phyloP scores from a whole-genome alignment of 2,329 filamentous ascomycete species.

The Chaetomium globosum region DNA sequence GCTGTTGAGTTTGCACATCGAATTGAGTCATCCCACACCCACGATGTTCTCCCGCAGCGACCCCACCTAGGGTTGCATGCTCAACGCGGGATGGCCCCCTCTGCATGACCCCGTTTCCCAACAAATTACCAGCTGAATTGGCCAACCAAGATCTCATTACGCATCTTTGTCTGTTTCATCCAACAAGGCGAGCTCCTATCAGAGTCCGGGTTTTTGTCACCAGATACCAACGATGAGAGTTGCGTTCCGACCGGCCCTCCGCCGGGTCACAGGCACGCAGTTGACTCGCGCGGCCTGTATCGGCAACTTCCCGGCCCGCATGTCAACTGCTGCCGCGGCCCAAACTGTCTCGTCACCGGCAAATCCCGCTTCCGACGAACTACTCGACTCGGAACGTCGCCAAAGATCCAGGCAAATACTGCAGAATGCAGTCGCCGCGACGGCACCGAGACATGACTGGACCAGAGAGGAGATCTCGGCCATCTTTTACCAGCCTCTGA shows the following conservation, averaged over 20 bases:
- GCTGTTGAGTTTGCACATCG: not conserved
- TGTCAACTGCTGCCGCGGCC: constrained; percentile 24
- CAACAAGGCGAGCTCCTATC: not conserved
- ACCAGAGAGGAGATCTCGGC: constrained; percentile 77
- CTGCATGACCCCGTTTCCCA: constrained; percentile 16
- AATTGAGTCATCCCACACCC: constrained; percentile 19
- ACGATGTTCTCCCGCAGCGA: constrained; percentile 10
- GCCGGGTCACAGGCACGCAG: constrained; percentile 3
- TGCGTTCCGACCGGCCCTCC: constrained; percentile 1
- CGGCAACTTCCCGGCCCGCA: constrained; percentile 9
- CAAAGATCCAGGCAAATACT: constrained; percentile 39
- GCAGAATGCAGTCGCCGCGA: constrained; percentile 60
- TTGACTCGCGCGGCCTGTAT: constrained; percentile 4
- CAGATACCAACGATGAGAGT: constrained; percentile 18
- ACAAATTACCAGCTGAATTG: constrained; percentile 22
- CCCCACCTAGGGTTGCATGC: constrained; percentile 26
- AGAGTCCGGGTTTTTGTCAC: not conserved
- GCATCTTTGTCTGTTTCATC: not conserved
- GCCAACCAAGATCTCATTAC: not conserved
- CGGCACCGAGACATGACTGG: constrained; percentile 71
- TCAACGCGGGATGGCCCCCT: constrained; percentile 24
- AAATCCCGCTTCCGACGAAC: constrained; percentile 7
- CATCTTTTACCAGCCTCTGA: constrained; percentile 79
- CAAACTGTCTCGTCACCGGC: constrained; percentile 2
- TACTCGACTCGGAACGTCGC: constrained; percentile 16